These are phyloP conservation scores for Sordariomycetes sp. DNA, from an alignment of 2,329 filamentous ascomycete genomes.

Conservation along the genomic window DNA sequence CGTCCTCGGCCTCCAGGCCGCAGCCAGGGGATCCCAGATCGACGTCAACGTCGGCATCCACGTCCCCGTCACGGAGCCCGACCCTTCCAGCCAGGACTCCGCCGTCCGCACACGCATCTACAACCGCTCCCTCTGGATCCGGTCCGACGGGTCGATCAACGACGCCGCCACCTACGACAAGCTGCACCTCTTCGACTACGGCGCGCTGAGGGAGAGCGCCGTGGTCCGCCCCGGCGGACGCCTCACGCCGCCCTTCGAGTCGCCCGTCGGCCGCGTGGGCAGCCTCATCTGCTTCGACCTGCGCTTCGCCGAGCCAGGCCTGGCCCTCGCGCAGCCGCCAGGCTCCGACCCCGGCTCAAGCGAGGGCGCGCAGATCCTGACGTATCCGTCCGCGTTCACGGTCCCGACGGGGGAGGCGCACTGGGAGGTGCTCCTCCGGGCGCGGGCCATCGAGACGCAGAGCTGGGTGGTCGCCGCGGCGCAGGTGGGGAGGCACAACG, in stretches of 20 bases:
- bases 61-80: conserved; percentile 44
- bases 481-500: conserved; percentile 59
- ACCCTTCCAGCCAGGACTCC: conserved; percentile 8
- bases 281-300: conserved; percentile 85
- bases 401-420: conserved; percentile 75
- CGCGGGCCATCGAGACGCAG: conserved; percentile 81
- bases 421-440: conserved; percentile 71
- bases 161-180: conserved; percentile 59
- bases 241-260: conserved; percentile 62
- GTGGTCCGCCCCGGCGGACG: conserved; percentile 57
- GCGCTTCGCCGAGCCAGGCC: conserved; percentile 60
- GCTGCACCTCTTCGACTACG: conserved; percentile 77
- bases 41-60: conserved; percentile 84
- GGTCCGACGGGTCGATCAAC: conserved; percentile 15
- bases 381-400: conserved; percentile 87
- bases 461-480: conserved; percentile 80
- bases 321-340: conserved; percentile 46
- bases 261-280: conserved; percentile 63
- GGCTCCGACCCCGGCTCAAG: conserved; percentile 7
- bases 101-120: conserved; percentile 19
- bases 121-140: conserved; percentile 34
- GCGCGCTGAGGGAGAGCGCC: conserved; percentile 33
- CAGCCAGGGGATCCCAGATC: conserved; percentile 52
- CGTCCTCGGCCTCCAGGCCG: conserved; percentile 61
- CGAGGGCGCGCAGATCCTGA: conserved; percentile 56